Base-by-base conservation (phyloP, 805 yeast genomes). In the Saccharomyces cerevisiae region DNA sequence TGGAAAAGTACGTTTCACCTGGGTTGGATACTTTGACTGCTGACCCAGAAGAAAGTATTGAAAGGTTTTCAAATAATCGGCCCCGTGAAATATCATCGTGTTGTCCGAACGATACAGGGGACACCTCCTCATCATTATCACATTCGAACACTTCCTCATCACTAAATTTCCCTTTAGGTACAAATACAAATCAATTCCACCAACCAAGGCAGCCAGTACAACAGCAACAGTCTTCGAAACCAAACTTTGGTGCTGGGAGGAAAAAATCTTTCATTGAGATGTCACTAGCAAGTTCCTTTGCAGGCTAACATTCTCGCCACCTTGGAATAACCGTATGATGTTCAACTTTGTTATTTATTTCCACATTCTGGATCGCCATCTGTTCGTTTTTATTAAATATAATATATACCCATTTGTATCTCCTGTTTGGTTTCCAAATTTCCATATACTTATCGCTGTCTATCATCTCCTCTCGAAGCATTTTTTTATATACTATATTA, bases 1-100 rank as follows among this genome's bases (percentile, higher is more conserved):
- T 66, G 41, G 70, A 66, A 52, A 59, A 64, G 31, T 65, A 64
- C 53, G 67, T 66, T 26, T 53, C 66, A 6, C 57, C 63, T 4
- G 69, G 62, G 32, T 55, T 66, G 47, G 70, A 66, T 48, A 63
- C 63, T 17, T 41, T 61, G 28, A 58, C 63, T 9, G 49, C 60
- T 5, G 57, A 55, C 14, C 43, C 43, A 6, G 43, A 17, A 36
- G 24, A 17, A 1, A 10, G 43, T 24, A 6, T 17, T 36, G 24
- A 11, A 8, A 36, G 17, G 1, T 46, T 11, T 22, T 4, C 10
- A 46, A 26, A 21, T 22, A 26, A 17, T 21, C 1, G 48, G 28
- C 21, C 10, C 10, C 30, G 11, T 22, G 29, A 9, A 17, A 3
- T 5, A 17, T 36, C 43, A 17, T 36, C 43, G 24, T 17, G 13